Evolutionary conservation across 345 rosid species (phyloP), one percentile per base, ranked within the genome.

Genomic region (Gossypioides kirkii): DNA sequence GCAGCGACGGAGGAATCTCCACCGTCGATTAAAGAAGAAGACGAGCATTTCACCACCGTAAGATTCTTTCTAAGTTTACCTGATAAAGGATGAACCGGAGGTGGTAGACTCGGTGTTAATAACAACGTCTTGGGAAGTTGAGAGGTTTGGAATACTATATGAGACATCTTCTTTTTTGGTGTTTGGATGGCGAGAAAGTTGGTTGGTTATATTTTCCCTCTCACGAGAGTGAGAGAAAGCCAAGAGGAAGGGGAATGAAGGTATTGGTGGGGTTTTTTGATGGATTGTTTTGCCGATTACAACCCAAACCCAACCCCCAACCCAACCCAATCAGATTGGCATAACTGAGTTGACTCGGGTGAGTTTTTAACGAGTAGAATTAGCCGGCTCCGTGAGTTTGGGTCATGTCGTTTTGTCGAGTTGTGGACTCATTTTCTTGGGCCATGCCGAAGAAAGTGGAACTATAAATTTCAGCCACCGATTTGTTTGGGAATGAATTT

Each of bases 81-180:
- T 11, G 64, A 22, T 16, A 55, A 17, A 46, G 83, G 73, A 67
- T 74, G 86, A 72, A 26, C 54, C 23, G 77, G 72, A 14, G 62
- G 16, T 28, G 81, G 74, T 68, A 82, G 71, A 58, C 46, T 65
- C n/a, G 85, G 82, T 53, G 78, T 78, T 1, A 80, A 63, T 2
- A 76, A 80, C 22, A 80, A 72, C 69, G 83, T 75, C 80, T 74
- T 84, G 53, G 82, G 84, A 77, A 78, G 80, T 58, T 74, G 75
- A 26, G 77, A 72, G 63, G 81, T 77, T 80, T 82, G 87, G 74
- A 84, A 78, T 73, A 86, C 67, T 73, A 82, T 78, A 70, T 82
- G 83, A 47, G 87, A 80, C 85, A 84, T 86, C 16, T 32, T 54
- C 0, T 17, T 10, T 59, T 12, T n/a, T n/a, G 13, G 17, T 73